Evolutionary conservation across 2,329 filamentous ascomycete genomes (phyloP).

Genomic region (Nannizzia gypsea): DNA sequence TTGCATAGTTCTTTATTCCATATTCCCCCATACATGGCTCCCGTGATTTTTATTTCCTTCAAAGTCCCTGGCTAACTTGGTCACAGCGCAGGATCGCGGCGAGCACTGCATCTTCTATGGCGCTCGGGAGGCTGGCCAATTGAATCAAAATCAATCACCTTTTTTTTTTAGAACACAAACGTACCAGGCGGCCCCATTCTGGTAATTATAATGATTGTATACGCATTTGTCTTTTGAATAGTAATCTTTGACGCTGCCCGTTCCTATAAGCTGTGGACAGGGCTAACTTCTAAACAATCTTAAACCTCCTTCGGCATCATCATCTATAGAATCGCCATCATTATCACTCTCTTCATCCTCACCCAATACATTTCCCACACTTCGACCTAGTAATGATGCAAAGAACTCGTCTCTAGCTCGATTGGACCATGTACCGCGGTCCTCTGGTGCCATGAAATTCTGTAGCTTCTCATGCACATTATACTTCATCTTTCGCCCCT

Average conservation of each 20-base stretch:
- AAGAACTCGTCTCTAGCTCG: conserved; percentile 67
- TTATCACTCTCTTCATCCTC: conserved; percentile 39
- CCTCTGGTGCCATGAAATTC: conserved; percentile 94
- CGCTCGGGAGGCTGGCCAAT: not conserved
- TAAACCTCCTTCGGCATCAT: conserved; percentile 22
- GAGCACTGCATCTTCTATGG: not conserved
- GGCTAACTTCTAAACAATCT: conserved; percentile 23
- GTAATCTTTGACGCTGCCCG: not conserved
- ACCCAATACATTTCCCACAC: conserved; percentile 51
- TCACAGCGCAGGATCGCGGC: conserved; percentile 3
- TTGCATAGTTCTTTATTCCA: not conserved
- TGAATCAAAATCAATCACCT: not conserved
- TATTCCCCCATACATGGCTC: not conserved
- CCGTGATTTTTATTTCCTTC: not conserved
- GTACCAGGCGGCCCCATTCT: not conserved
- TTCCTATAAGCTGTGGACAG: not conserved
- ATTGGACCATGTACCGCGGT: conserved; percentile 67
- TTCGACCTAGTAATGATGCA: conserved; percentile 55
- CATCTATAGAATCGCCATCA: conserved; percentile 9
- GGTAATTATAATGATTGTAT: conserved; percentile 1
- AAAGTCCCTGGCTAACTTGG: conserved; percentile 1
- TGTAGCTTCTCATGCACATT: conserved; percentile 94
- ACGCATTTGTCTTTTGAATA: conserved; percentile 4
- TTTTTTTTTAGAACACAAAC: conserved; percentile 7
- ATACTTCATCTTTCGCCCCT: conserved; percentile 86